These are phyloP conservation scores for Tetradesmus lagerheimii DNA, from an alignment of 139 green algal species.

Conservation along the genomic window DNA sequence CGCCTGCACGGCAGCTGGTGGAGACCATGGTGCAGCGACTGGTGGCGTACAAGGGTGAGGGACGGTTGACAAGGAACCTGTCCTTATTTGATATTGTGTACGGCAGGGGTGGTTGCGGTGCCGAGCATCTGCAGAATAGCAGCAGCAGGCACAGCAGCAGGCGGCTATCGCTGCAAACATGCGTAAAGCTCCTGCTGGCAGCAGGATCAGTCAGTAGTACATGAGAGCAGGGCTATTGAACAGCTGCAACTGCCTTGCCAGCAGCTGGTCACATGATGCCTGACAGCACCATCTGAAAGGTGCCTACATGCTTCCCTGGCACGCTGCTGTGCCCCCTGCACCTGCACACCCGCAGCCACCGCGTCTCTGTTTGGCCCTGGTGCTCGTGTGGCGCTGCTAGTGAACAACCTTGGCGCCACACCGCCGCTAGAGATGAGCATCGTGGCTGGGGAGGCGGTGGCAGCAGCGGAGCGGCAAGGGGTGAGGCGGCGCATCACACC, in stretches of 20 bases:
- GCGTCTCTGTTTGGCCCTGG: constrained; percentile 28
- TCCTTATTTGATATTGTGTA: too few species aligned
- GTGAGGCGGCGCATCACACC: neutral
- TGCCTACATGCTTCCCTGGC: neutral
- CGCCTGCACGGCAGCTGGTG: neutral
- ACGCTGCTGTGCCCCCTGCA: neutral
- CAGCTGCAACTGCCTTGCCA: too few species aligned
- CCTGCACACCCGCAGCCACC: neutral
- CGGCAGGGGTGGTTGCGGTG: too few species aligned
- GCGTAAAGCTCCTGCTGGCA: too few species aligned
- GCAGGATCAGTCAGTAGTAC: too few species aligned
- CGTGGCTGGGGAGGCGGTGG: constrained; percentile 55
- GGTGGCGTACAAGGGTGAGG: neutral
- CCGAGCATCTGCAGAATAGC: too few species aligned
- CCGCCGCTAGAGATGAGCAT: constrained; percentile 79
- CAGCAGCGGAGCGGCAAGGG: neutral
- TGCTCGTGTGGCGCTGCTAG: constrained; percentile 69
- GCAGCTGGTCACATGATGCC: too few species aligned
- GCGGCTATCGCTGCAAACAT: too few species aligned
- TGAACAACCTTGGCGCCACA: constrained; percentile 83
- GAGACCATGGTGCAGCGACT: neutral
- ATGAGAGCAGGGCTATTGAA: too few species aligned
- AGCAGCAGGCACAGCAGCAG: too few species aligned
- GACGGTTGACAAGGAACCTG: neutral
- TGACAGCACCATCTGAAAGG: too few species aligned